phyloP scores from a whole-genome alignment of 1,284 basidiomycete species.

The Fistulinella staudtii region DNA sequence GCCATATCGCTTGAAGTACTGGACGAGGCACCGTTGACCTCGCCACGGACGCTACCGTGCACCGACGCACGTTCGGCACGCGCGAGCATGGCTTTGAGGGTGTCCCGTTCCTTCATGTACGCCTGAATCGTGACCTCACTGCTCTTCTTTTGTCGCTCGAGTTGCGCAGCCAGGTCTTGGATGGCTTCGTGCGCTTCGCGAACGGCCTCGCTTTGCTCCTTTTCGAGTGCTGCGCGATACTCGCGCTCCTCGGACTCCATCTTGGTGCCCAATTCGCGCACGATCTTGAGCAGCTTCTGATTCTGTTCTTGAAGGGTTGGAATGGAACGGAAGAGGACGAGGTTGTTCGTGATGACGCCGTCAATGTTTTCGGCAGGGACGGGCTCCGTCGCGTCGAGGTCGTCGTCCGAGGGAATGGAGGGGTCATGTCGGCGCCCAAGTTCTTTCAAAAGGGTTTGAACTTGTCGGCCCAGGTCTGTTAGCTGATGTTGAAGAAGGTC shows the following conservation, averaged over 20 bases:
- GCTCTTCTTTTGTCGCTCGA: constrained; percentile 66
- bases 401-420: constrained; percentile 67
- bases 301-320: constrained; percentile 86
- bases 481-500: constrained; percentile 73
- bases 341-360: constrained; percentile 81
- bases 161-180: constrained; percentile 69
- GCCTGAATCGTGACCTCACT: constrained; percentile 72
- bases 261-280: constrained; percentile 74
- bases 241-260: constrained; percentile 76
- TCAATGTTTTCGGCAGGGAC: constrained; percentile 60
- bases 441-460: constrained; percentile 76
- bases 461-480: constrained; percentile 83
- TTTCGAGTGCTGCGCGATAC: constrained; percentile 58
- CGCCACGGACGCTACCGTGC: constrained; percentile 32
- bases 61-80: constrained; percentile 37
- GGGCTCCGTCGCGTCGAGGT: constrained; percentile 51
- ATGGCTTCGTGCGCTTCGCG: constrained; percentile 86
- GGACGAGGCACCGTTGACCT: constrained; percentile 29
- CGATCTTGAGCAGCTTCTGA: constrained; percentile 80
- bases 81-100: constrained; percentile 72
- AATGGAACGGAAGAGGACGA: constrained; percentile 86
- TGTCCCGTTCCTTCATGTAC: constrained; percentile 84
- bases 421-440: constrained; percentile 81
- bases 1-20: constrained; percentile 30
- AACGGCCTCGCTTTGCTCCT: constrained; percentile 78